Evolutionary conservation across 345 rosid genomes (phyloP).

Genomic region (Triadica sebifera): DNA sequence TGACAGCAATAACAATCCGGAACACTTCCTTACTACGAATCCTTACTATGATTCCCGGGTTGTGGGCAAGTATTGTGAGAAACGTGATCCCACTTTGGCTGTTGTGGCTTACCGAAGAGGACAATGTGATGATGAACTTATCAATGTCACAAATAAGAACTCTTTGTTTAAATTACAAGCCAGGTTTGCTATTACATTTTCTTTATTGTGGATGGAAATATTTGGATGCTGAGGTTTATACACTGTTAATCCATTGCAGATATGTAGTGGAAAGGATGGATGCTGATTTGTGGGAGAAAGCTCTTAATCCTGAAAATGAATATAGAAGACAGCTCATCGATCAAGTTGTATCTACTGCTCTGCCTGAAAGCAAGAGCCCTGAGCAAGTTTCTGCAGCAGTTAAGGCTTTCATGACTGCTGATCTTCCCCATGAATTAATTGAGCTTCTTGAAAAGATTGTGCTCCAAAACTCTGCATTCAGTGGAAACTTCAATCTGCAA

Average conservation of each 20-base stretch:
- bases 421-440: constrained; percentile 74
- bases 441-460: constrained; percentile 94
- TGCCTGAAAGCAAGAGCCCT: constrained; percentile 90
- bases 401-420: constrained; percentile 83
- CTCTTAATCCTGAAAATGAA: constrained; percentile 78
- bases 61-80: constrained; percentile 99
- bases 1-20: constrained; percentile 98
- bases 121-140: constrained; percentile 95
- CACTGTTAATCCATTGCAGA: constrained; percentile 39
- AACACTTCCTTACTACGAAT: constrained; percentile 97
- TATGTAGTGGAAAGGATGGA: constrained; percentile 99
- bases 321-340: constrained; percentile 91
- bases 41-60: constrained; percentile 94
- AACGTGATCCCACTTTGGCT: constrained; percentile 99
- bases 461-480: constrained; percentile 96
- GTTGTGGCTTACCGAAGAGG: constrained; percentile 98
- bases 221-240: constrained; percentile 20
- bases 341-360: constrained; percentile 96
- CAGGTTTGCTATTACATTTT: constrained; percentile 53
- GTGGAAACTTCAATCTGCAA: constrained; percentile 94
- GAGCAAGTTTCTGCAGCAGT: constrained; percentile 86
- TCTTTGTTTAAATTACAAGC: constrained; percentile 97
- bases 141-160: constrained; percentile 93
- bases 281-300: constrained; percentile 95
- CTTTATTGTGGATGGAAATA: constrained; percentile 1